Conservation (phyloP, 805 yeast genomes). For the Metschnikowia picachoensis region DNA sequence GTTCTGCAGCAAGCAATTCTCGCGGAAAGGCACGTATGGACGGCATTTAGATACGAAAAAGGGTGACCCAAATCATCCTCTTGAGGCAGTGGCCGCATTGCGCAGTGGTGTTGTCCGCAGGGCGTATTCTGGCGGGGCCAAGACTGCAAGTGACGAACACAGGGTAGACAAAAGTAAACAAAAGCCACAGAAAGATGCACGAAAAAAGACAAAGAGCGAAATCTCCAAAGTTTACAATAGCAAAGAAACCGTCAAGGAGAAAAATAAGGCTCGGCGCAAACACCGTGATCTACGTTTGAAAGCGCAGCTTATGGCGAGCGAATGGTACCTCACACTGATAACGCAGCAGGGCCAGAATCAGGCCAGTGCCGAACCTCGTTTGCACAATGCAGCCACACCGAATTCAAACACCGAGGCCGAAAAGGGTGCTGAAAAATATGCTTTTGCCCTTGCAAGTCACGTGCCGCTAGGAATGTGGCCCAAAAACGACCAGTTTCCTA, state of each 20-base stretch:
- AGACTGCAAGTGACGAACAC: neutral
- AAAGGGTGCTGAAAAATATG: neutral
- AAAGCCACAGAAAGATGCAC: neutral
- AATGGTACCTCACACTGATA: constrained; percentile 6
- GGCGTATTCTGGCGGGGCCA: neutral
- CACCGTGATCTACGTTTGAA: constrained; percentile 39
- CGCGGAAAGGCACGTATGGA: constrained; percentile 57
- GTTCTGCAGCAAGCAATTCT: constrained; percentile 51
- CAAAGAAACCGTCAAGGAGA: constrained; percentile 45
- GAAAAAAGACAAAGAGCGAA: constrained; percentile 36
- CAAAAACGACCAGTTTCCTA: neutral
- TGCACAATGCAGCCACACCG: neutral
- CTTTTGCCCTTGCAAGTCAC: constrained; percentile 5
- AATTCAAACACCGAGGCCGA: neutral
- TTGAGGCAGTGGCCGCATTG: constrained; percentile 41
- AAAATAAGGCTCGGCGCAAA: constrained; percentile 43
- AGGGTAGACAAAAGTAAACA: constrained; percentile 27
- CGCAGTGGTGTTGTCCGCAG: constrained; percentile 1
- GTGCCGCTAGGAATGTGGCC: constrained; percentile 12
- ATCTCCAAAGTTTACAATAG: constrained; percentile 44
- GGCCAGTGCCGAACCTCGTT: neutral
- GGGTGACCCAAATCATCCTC: constrained; percentile 51
- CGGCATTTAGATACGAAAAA: constrained; percentile 55
- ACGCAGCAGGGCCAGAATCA: no score
- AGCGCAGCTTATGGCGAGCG: constrained; percentile 25